Evolutionary conservation across 1,284 basidiomycete species (phyloP).

Genomic region (Boletus hoseneyae): DNA sequence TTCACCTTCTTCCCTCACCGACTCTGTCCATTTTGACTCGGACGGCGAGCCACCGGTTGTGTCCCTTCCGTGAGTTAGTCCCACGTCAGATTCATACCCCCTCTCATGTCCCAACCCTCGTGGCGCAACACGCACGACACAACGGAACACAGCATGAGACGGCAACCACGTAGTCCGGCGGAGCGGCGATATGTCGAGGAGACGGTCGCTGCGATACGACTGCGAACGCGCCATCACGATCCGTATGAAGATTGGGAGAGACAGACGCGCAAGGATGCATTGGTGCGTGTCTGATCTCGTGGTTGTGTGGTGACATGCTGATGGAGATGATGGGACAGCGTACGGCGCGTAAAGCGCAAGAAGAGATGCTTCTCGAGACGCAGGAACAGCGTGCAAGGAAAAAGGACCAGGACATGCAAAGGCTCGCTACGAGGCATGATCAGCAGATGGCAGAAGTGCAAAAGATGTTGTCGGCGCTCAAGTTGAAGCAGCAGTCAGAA

Average conservation of each 20-base stretch:
- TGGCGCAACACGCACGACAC: not conserved
- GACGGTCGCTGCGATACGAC: conserved; percentile 64
- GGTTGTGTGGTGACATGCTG: not conserved
- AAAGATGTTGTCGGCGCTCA: conserved; percentile 39
- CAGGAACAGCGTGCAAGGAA: conserved; percentile 37
- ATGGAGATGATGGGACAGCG: conserved; percentile 38
- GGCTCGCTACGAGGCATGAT: conserved; percentile 39
- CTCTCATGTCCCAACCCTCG: not conserved
- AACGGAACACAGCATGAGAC: conserved; percentile 13
- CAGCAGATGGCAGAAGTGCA: conserved; percentile 51
- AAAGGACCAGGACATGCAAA: conserved; percentile 37
- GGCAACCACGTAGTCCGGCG: conserved; percentile 32
- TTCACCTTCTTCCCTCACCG: conserved; percentile 27
- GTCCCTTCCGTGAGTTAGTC: conserved; percentile 33
- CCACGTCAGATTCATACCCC: not conserved
- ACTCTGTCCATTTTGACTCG: conserved; percentile 41
- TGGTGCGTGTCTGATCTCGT: conserved; percentile 45
- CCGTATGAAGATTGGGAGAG: conserved; percentile 79
- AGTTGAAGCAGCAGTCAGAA: conserved; percentile 43
- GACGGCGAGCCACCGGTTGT: conserved; percentile 37
- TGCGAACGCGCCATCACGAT: conserved; percentile 63
- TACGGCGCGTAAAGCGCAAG: conserved; percentile 55
- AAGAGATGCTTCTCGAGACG: conserved; percentile 38
- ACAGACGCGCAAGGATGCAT: conserved; percentile 62
- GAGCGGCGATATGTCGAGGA: conserved; percentile 60